These are phyloP conservation scores for Huntiella decipiens DNA, from an alignment of 2,329 filamentous ascomycete genomes.

Conservation along the genomic window DNA sequence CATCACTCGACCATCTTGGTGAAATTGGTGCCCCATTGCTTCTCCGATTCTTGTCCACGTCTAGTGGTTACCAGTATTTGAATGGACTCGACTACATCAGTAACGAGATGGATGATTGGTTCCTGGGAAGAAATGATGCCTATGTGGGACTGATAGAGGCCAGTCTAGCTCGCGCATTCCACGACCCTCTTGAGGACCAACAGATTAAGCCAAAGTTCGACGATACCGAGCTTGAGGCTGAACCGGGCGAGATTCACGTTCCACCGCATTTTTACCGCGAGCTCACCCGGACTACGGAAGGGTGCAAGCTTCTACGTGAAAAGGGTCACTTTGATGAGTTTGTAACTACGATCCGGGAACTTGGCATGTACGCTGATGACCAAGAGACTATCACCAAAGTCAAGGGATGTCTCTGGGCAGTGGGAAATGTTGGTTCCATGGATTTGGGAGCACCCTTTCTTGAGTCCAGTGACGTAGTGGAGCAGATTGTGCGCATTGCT, in stretches of 20 bases:
- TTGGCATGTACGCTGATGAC: constrained; percentile 71
- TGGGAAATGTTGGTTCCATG: constrained; percentile 97
- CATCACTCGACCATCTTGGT: constrained; percentile 82
- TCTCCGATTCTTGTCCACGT: constrained; percentile 82
- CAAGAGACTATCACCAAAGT: constrained; percentile 75
- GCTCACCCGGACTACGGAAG: constrained; percentile 77
- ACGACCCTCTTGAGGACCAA: constrained; percentile 41
- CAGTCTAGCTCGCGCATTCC: constrained; percentile 73
- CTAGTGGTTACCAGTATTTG: constrained; percentile 91
- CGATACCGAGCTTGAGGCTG: constrained; percentile 35
- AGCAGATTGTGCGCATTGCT: constrained; percentile 72
- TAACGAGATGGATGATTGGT: constrained; percentile 99
- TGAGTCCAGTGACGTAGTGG: constrained; percentile 74
- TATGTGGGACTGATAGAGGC: constrained; percentile 91
- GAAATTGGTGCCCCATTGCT: constrained; percentile 91
- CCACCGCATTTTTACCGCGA: constrained; percentile 98
- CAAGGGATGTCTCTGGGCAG: constrained; percentile 92
- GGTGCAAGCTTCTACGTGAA: constrained; percentile 71
- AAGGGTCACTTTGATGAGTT: constrained; percentile 97
- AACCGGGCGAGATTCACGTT: constrained; percentile 46
- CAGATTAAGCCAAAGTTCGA: constrained; percentile 39
- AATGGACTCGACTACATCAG: constrained; percentile 97
- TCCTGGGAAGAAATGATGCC: constrained; percentile 86
- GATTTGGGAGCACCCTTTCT: constrained; percentile 88
- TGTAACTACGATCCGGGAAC: constrained; percentile 68